Evolutionary conservation across 2,329 filamentous ascomycete genomes (phyloP).

Genomic region (Pezicula carpinea): DNA sequence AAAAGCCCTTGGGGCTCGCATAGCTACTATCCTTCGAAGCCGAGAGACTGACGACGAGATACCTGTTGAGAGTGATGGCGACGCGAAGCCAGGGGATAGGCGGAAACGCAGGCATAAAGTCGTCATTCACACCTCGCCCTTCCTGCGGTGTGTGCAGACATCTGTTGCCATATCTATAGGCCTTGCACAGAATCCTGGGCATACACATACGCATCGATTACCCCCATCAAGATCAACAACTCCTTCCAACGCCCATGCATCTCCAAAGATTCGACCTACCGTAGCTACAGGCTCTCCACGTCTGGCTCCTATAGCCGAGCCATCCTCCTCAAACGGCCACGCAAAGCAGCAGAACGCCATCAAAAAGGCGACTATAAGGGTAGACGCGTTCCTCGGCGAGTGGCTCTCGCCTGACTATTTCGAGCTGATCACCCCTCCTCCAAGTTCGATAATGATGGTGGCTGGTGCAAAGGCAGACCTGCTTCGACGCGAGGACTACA

Average conservation of each 20-base stretch:
- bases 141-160: constrained; percentile 87
- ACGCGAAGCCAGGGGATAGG: constrained; percentile 21
- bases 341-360: constrained; percentile 26
- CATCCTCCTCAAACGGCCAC: constrained; percentile 9
- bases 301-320: constrained; percentile 24
- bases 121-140: constrained; percentile 90
- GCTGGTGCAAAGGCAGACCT: constrained; percentile 84
- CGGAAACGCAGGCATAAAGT: constrained; percentile 66
- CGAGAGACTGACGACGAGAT: constrained; percentile 36
- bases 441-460: constrained; percentile 81
- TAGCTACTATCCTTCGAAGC: constrained; percentile 65
- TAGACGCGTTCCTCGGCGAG: constrained; percentile 92
- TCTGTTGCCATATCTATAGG: constrained; percentile 84
- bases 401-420: constrained; percentile 95
- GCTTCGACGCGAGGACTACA: constrained; percentile 68
- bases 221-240: constrained; percentile 20
- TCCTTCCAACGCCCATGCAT: constrained; percentile 21
- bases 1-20: constrained; percentile 74
- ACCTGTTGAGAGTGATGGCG: constrained; percentile 6
- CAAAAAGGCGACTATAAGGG: constrained; percentile 62
- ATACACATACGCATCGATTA: constrained; percentile 23
- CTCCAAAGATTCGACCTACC: constrained; percentile 23
- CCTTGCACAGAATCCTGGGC: constrained; percentile 58
- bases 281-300: constrained; percentile 21
- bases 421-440: constrained; percentile 84